These are phyloP conservation scores for Cordyceps militaris DNA, from an alignment of 2,329 filamentous ascomycete species.

Conservation along the genomic window DNA sequence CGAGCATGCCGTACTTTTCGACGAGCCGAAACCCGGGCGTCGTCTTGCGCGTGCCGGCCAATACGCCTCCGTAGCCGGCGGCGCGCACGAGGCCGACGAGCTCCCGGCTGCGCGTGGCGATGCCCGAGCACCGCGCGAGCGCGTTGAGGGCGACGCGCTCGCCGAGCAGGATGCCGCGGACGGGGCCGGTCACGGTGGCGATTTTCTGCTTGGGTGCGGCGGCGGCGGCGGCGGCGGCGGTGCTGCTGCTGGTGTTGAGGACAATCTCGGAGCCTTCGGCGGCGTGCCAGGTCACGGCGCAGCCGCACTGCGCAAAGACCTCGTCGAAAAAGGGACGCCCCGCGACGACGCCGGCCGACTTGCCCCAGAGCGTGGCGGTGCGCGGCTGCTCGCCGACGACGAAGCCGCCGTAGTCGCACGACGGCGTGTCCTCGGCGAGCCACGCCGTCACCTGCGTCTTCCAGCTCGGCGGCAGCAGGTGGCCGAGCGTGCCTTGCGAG, in stretches of 20 bases:
- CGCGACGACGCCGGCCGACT: slow-evolving; percentile 73
- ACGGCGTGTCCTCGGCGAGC: slow-evolving; percentile 94
- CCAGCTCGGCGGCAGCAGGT: slow-evolving; percentile 80
- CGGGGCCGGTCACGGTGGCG: slow-evolving; percentile 80
- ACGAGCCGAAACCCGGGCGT: slow-evolving; percentile 92
- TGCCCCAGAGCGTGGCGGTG: slow-evolving; percentile 60
- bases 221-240: slow-evolving; percentile 45
- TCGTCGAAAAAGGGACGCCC: slow-evolving; percentile 94
- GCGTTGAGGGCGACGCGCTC: slow-evolving; percentile 91
- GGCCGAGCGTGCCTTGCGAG: slow-evolving; percentile 40
- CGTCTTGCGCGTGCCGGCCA: slow-evolving; percentile 96
- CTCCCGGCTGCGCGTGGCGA: slow-evolving; percentile 62
- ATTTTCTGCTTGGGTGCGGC: slow-evolving; percentile 47
- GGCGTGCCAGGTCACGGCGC: slow-evolving; percentile 83
- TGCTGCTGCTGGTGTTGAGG: too few relatives aligned
- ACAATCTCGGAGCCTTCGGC: slow-evolving; percentile 63
- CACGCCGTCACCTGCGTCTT: slow-evolving; percentile 73
- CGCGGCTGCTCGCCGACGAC: slow-evolving; percentile 71
- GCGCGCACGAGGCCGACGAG: slow-evolving; percentile 50
- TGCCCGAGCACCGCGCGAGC: slow-evolving; percentile 81
- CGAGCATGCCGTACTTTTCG: slow-evolving; percentile 96
- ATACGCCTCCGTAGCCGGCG: slow-evolving; percentile 69
- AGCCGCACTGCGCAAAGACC: slow-evolving; percentile 83
- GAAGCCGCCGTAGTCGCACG: slow-evolving; percentile 94
- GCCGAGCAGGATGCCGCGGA: slow-evolving; percentile 73